Base-by-base conservation (phyloP, 2,329 filamentous ascomycete genomes). In the Fusarium fujikuroi region DNA sequence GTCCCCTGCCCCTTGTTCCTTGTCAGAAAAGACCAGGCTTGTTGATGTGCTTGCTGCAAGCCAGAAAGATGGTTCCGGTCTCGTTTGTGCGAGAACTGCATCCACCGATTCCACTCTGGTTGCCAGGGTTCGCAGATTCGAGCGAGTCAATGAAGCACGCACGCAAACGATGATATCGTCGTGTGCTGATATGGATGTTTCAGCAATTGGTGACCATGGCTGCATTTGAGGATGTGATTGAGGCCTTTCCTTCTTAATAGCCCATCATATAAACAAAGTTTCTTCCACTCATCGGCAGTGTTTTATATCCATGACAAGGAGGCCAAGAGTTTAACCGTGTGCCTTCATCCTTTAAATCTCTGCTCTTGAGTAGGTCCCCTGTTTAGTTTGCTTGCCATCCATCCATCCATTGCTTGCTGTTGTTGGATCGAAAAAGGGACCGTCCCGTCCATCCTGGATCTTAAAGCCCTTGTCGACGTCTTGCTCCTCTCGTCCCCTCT, bases 391-490 rank as follows among this genome's bases (percentile, higher is more conserved):
- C 43, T 50, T 59, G 25, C 42, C 42, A 30, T 66, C 42, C 49
- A 23, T 66, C 42, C 49, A 42, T 32, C 30, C 39, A 25, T 62
- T 63, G 43, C 52, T 64, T 71, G 62, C 59, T 73, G 71, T 75
- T 73, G 66, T 75, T 73, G 66, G 63, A 76, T 76, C 69, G 57
- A 74, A 76, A 71, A 73, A 72, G 66, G 73, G 58, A 62, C 72
- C 62, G 63, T 66, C 57, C 63, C 63, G 60, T 64, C 47, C 44
- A 37, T 39, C 34, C 50, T 54, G 50, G 50, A 63, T 61, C n/a
- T 34, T 37, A 63, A 49, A 68, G 74, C 74, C 75, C 66, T 74
- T 72, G 74, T 75, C 67, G 49, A 69, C 50, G 61, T 75, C 61
- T 56, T 64, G 61, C 53, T 63, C 60, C 49, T 68, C 63, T 60